Conservation (phyloP, 2,329 filamentous ascomycete genomes). For the Didymella arachidicola region DNA sequence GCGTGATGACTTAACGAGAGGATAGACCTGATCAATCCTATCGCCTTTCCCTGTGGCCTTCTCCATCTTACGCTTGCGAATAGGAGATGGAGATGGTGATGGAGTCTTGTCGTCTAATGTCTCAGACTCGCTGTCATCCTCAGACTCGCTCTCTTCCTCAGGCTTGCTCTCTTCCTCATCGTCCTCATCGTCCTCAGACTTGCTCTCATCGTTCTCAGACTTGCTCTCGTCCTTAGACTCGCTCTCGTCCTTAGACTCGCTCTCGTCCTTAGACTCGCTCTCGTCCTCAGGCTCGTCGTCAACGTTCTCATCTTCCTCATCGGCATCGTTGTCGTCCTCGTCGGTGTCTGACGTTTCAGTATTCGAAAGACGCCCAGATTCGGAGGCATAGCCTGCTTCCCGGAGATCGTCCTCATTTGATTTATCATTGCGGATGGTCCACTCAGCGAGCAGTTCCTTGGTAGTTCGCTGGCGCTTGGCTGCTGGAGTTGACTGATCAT, state of each 20-base stretch:
- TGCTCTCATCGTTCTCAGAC: too few species aligned
- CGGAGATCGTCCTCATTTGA: neutral
- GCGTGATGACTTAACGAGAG: neutral
- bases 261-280: neutral
- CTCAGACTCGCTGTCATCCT: neutral
- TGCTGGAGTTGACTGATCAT: neutral
- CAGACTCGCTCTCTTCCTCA: neutral
- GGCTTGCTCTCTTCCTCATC: neutral
- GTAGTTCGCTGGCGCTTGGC: neutral
- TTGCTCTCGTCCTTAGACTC: neutral
- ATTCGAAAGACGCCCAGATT: neutral
- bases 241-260: neutral
- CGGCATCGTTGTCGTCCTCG: neutral
- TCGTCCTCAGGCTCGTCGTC: too few species aligned
- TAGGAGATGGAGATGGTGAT: neutral
- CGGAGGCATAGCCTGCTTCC: neutral
- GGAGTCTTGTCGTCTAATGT: neutral
- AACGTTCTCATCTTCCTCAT: neutral
- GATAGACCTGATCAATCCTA: neutral
- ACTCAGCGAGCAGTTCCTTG: neutral
- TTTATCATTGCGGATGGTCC: neutral
- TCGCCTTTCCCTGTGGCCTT: neutral
- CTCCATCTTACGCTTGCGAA: constrained; percentile 4
- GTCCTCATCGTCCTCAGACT: neutral
- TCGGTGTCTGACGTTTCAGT: neutral